These are phyloP conservation scores for Emmonsia crescens DNA, from an alignment of 2,329 filamentous ascomycete species.

Conservation along the genomic window DNA sequence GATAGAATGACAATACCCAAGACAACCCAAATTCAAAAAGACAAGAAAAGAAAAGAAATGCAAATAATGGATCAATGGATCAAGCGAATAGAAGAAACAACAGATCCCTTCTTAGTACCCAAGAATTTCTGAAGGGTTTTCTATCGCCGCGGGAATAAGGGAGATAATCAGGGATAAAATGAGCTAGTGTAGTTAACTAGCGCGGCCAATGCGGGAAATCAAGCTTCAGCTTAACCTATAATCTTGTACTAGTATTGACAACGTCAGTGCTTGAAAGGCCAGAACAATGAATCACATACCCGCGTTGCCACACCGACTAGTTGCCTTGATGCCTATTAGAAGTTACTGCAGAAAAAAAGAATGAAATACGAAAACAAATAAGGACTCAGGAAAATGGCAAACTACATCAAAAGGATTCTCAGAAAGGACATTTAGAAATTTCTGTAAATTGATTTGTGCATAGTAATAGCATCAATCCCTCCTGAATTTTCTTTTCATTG, in stretches of 20 bases:
- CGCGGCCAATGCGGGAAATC: too few relatives aligned
- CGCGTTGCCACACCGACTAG: too few relatives aligned
- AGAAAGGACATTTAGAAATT: not conserved
- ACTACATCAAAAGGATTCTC: not conserved
- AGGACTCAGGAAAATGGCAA: not conserved
- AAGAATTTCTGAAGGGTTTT: not conserved
- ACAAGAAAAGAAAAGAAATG: not conserved
- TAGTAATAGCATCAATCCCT: not conserved
- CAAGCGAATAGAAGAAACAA: not conserved
- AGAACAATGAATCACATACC: too few relatives aligned
- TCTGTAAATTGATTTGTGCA: not conserved
- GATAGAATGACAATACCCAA: not conserved
- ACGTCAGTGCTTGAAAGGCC: too few relatives aligned
- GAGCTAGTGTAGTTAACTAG: too few relatives aligned
- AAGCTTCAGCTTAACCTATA: too few relatives aligned
- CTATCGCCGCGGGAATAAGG: too few relatives aligned
- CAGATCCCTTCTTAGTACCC: not conserved
- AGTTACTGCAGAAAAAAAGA: too few relatives aligned
- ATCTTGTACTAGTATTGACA: too few relatives aligned
- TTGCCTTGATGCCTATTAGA: too few relatives aligned
- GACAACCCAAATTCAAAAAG: not conserved
- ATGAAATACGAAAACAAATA: not conserved
- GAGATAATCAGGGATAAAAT: too few relatives aligned
- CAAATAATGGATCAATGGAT: not conserved
- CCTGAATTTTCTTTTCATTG: not conserved